phyloP scores from a whole-genome alignment of 345 rosid species.

The Camelina neglecta region DNA sequence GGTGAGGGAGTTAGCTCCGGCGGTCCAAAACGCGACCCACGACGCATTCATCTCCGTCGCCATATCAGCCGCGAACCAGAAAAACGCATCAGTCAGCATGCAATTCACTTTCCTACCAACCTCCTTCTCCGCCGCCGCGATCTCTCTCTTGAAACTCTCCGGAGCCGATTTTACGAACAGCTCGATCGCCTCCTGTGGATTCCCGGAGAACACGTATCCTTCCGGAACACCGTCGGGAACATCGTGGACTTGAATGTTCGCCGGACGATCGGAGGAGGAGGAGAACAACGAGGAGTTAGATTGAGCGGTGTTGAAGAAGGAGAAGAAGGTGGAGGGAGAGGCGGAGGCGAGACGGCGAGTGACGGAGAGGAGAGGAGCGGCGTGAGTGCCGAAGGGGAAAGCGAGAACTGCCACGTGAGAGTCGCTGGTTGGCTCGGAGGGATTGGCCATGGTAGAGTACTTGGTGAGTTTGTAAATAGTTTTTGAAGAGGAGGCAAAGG shows the following conservation, averaged over 20 bases:
- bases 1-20: slow-evolving; percentile 50
- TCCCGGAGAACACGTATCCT: slow-evolving; percentile 38
- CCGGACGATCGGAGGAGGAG: slow-evolving; percentile 26
- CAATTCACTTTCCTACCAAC: slow-evolving; percentile 51
- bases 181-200: slow-evolving; percentile 52
- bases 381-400: slow-evolving; percentile 68
- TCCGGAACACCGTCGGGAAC: slow-evolving; percentile 45
- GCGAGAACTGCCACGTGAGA: slow-evolving; percentile 61
- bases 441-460: not conserved
- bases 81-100: slow-evolving; percentile 61
- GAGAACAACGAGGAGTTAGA: slow-evolving; percentile 48
- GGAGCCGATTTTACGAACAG: slow-evolving; percentile 53
- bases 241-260: slow-evolving; percentile 50
- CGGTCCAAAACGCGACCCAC: slow-evolving; percentile 58
- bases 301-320: slow-evolving; percentile 55
- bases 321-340: slow-evolving; percentile 51
- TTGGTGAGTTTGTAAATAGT: too few species aligned
- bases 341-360: slow-evolving; percentile 51
- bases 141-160: slow-evolving; percentile 36
- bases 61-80: slow-evolving; percentile 51
- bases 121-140: slow-evolving; percentile 49
- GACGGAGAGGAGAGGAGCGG: slow-evolving; percentile 53
- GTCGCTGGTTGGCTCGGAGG: not conserved
- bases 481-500: not conserved
- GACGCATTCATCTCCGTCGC: slow-evolving; percentile 46